These are phyloP conservation scores for Pythium plurisporium DNA, from an alignment of 352 stramenopile genomes.

Conservation along the genomic window DNA sequence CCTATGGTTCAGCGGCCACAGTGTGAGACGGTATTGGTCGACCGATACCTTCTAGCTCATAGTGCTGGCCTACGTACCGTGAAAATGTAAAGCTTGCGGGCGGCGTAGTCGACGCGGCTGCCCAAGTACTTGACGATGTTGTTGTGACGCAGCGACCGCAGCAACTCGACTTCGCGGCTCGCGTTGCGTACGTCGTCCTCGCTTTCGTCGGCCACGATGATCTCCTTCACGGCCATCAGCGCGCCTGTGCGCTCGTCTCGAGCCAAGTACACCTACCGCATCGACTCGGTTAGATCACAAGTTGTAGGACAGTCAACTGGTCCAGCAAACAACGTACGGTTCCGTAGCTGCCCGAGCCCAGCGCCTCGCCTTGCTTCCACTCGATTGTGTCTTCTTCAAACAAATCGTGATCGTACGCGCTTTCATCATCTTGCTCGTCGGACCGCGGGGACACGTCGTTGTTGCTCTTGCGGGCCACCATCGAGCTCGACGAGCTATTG, in stretches of 20 bases:
- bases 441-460: not conserved
- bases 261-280: slow-evolving; percentile 76
- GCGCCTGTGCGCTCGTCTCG: slow-evolving; percentile 83
- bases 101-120: slow-evolving; percentile 52
- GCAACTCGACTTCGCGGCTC: slow-evolving; percentile 74
- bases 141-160: slow-evolving; percentile 77
- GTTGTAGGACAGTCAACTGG: no score
- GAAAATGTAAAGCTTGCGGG: slow-evolving; percentile 79
- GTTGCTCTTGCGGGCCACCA: slow-evolving; percentile 4
- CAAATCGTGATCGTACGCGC: slow-evolving; percentile 38
- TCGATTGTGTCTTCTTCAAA: slow-evolving; percentile 52
- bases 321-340: no score
- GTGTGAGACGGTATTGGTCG: no score
- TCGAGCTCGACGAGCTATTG: slow-evolving; percentile 15
- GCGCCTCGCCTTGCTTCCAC: slow-evolving; percentile 53
- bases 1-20: slow-evolving; percentile 27
- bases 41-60: no score
- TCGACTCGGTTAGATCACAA: not conserved
- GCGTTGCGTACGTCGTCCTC: slow-evolving; percentile 26
- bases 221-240: slow-evolving; percentile 63
- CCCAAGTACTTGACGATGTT: slow-evolving; percentile 91
- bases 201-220: slow-evolving; percentile 23
- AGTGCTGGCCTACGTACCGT: slow-evolving; percentile 12
- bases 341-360: slow-evolving; percentile 63
- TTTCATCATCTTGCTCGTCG: not conserved